phyloP scores from a whole-genome alignment of 2,329 filamentous ascomycete species.

The Scopulariopsis brevicaulis region DNA sequence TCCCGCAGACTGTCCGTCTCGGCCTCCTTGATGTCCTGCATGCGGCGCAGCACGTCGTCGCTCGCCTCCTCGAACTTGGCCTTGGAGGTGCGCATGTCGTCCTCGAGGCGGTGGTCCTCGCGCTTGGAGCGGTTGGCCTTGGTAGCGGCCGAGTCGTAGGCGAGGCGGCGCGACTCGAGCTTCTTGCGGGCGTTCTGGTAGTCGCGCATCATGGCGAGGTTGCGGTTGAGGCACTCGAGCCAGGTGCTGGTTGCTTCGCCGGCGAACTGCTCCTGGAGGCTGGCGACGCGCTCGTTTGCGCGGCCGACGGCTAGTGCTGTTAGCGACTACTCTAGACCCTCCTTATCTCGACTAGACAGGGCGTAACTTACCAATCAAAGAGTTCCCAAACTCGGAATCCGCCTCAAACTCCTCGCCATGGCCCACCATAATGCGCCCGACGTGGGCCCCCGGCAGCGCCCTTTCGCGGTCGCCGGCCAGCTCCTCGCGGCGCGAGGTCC shows the following conservation, averaged over 20 bases:
- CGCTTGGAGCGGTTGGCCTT: constrained; percentile 92
- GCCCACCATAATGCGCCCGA: constrained; percentile 75
- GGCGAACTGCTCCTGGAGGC: constrained; percentile 76
- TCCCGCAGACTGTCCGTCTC: constrained; percentile 76
- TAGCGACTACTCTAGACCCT: background rate
- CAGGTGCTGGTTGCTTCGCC: constrained; percentile 68
- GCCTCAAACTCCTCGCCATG: constrained; percentile 90
- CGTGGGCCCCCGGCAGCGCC: constrained; percentile 62
- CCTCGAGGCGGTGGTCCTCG: constrained; percentile 87
- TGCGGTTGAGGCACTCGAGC: constrained; percentile 86
- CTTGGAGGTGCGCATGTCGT: constrained; percentile 82
- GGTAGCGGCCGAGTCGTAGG: constrained; percentile 78
- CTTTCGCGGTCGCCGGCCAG: constrained; percentile 77
- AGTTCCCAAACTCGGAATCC: constrained; percentile 85
- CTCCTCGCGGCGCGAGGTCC: constrained; percentile 73
- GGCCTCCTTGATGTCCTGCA: constrained; percentile 93
- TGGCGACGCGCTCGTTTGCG: constrained; percentile 77
- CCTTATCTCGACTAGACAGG: background rate
- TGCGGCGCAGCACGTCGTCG: constrained; percentile 82
- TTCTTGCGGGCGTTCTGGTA: constrained; percentile 89
- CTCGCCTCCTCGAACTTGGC: constrained; percentile 93
- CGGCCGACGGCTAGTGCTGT: constrained; percentile 52
- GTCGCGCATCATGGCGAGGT: constrained; percentile 90
- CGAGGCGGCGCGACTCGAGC: constrained; percentile 78
- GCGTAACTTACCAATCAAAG: constrained; percentile 52